Percentiles rank a stretch among this genome's conserved stretches.
These are phyloP conservation scores for Phytophthora agathidicida DNA, from an alignment of 352 stramenopile genomes.

Conservation along the genomic window DNA sequence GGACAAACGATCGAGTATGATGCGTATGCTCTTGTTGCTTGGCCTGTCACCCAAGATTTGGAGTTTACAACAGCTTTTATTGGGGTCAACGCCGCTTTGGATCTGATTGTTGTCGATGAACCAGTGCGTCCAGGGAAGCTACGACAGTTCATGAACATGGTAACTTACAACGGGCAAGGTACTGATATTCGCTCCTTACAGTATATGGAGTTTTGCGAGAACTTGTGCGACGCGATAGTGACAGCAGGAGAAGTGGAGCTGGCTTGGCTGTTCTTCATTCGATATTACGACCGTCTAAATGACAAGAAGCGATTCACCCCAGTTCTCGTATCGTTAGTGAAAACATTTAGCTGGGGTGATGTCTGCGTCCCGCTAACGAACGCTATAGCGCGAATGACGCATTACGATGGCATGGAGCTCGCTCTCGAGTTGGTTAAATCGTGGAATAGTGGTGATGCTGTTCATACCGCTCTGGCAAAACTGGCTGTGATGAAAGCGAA, in stretches of 20 bases:
- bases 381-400: not conserved
- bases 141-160: conserved; percentile 10
- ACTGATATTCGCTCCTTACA: not conserved
- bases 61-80: not conserved
- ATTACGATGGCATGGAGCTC: not conserved
- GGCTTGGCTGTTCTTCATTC: conserved; percentile 4
- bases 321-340: not conserved
- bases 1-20: conserved; percentile 1
- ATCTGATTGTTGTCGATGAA: not conserved
- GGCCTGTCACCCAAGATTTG: conserved; percentile 4
- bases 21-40: conserved; percentile 1
- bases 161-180: not conserved
- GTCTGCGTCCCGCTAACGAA: not conserved
- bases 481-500: conserved; percentile 2
- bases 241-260: conserved; percentile 4
- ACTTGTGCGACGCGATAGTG: conserved; percentile 4
- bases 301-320: not conserved
- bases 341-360: conserved; percentile 5
- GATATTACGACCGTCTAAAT: conserved; percentile 1
- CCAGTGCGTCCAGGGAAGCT: not conserved
- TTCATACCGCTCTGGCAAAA: not conserved
- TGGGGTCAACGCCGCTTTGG: conserved; percentile 1
- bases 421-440: not conserved
- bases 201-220: conserved; percentile 3
- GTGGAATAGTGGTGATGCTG: not conserved